Evolutionary conservation across 257 asterid species (phyloP), one percentile per base, ranked within the genome.

Genomic region (Solanum megistacrolobum): DNA sequence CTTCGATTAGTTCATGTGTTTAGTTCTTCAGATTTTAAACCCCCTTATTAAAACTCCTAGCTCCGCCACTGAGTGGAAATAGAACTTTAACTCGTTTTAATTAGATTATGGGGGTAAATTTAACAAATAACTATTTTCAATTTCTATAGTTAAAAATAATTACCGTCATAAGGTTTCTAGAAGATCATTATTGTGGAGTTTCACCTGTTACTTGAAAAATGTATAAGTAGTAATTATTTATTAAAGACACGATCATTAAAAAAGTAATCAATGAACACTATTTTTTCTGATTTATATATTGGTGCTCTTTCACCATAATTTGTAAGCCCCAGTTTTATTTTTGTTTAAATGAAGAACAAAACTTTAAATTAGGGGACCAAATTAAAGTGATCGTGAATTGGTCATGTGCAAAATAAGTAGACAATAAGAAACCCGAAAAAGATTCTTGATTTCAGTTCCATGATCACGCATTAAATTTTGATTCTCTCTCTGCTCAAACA

Each of bases 381-480:
- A n/a, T n/a, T n/a, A n/a, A 39, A 38, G 25, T 43, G 71, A 62
- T 62, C 0, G 71, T 62, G 68, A 46, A 81, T 46, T 81, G 25
- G 85, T 81, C 85, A 81, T 81, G 85, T 46, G 85, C 68, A 46
- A 29, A 81, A 81, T 43, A 81, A 20, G 68, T 48, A 27, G 66
- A 27, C 25, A 46, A 46, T 81, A 81, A 81, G 39, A 81, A 29
- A 81, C 41, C 68, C 85, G 9, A 81, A 46, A 81, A 81, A 25
- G 88, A 89, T 89, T 86, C 88, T 86, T 84, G 58, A 75, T 52
- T 74, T 92, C n/a, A 36, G 39, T 86, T 86, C 86, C 86, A 58
- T 36, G 88, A 84, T 88, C 52, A 88, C 81, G 91, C 92, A 87
- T 89, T 90, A 38, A 87, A 76, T 90, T 89, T 87, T 69, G 41